phyloP scores from a whole-genome alignment of 177 flowering plant genomes.

The Telopea speciosissima region DNA sequence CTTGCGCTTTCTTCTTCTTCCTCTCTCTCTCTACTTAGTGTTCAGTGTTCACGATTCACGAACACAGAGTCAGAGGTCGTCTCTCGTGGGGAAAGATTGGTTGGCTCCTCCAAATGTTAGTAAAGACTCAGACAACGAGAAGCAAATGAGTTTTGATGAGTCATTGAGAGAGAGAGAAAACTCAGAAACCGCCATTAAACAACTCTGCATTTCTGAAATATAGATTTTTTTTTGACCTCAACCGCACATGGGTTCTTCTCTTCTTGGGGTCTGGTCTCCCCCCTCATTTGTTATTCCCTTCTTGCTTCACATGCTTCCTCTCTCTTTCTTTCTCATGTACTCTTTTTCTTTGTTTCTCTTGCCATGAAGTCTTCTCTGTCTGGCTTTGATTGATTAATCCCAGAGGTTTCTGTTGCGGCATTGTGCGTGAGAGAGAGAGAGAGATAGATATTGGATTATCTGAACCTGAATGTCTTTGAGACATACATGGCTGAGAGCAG shows the following conservation, averaged over 20 bases:
- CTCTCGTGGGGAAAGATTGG: neutral
- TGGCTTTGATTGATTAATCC: conserved; percentile 5
- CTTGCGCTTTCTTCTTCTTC: neutral
- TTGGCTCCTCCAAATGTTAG: neutral
- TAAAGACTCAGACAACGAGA: neutral
- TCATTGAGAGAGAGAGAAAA: too few relatives aligned
- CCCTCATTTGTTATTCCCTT: conserved; percentile 22
- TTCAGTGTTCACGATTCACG: too few relatives aligned
- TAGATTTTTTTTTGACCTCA: conserved; percentile 31
- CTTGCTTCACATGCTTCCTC: conserved; percentile 32
- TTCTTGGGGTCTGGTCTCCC: conserved; percentile 28
- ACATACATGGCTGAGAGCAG: too few relatives aligned
- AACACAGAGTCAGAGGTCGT: neutral
- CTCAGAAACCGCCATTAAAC: neutral
- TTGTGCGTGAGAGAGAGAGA: conserved; percentile 12
- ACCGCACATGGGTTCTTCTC: conserved; percentile 46
- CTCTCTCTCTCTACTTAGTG: too few relatives aligned
- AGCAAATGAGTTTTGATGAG: neutral
- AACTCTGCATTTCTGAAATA: conserved; percentile 16
- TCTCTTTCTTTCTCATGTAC: conserved; percentile 21
- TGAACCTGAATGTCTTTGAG: neutral
- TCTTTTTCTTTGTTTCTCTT: neutral
- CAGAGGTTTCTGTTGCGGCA: conserved; percentile 7
- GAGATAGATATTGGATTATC: neutral
- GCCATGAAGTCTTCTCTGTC: neutral